Evolutionary conservation across 257 asterid species (phyloP).

Genomic region (Ehretia macrophylla): DNA sequence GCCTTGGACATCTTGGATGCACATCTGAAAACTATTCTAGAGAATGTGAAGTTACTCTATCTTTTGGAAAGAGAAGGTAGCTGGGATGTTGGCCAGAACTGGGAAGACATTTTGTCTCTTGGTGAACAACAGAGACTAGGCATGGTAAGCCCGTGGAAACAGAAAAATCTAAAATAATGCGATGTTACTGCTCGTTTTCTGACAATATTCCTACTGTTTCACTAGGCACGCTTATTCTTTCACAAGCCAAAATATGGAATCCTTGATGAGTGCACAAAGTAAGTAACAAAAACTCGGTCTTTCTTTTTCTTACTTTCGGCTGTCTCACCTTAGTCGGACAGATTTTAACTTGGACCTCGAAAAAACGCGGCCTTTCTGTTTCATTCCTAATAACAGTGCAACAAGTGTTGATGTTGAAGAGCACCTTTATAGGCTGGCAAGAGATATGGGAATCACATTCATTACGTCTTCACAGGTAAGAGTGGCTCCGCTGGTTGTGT

Average conservation of each 20-base stretch:
- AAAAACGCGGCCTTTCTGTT: constrained; percentile 7
- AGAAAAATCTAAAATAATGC: background rate
- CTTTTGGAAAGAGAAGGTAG: constrained; percentile 98
- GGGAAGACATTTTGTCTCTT: constrained; percentile 98
- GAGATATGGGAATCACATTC: constrained; percentile 76
- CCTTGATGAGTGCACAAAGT: constrained; percentile 99
- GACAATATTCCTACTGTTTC: constrained; percentile 23
- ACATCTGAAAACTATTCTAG: constrained; percentile 68
- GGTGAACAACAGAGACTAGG: constrained; percentile 99
- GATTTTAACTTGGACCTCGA: constrained; percentile 7
- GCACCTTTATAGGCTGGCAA: constrained; percentile 89
- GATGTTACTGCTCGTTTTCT: background rate
- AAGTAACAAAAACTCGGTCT: constrained; percentile 22
- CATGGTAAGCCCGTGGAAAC: constrained; percentile 54
- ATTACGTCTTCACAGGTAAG: constrained; percentile 95
- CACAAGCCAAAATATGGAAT: constrained; percentile 94
- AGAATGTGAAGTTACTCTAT: constrained; percentile 76
- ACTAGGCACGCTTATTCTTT: constrained; percentile 91
- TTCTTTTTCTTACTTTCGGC: background rate
- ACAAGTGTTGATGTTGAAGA: constrained; percentile 99
- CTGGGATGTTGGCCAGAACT: constrained; percentile 79
- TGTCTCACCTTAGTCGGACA: constrained; percentile 5
- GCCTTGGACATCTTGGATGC: constrained; percentile 43
- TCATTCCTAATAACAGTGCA: constrained; percentile 49
- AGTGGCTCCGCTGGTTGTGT: too few relatives aligned